Conservation (phyloP, 495 filamentous ascomycete species). For the Glutinoglossum americanum region DNA sequence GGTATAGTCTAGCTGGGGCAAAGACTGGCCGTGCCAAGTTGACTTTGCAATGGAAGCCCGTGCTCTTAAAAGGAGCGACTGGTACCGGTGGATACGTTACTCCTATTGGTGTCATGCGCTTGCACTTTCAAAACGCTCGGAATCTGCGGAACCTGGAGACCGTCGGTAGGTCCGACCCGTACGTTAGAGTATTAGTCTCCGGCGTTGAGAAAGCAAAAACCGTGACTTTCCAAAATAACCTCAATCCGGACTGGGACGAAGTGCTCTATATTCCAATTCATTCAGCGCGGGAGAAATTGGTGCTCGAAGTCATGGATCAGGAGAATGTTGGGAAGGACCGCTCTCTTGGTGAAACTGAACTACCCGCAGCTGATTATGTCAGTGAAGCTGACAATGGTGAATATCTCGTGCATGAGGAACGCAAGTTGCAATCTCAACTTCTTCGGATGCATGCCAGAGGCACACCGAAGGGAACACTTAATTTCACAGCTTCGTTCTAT, state of each 20-base stretch:
- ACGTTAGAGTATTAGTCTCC: conserved; percentile 69
- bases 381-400: conserved; percentile 56
- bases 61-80: conserved; percentile 51
- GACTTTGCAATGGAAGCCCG: conserved; percentile 83
- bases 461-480: conserved; percentile 53
- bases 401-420: conserved; percentile 61
- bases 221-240: conserved; percentile 87
- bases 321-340: conserved; percentile 79
- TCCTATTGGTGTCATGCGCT: conserved; percentile 79
- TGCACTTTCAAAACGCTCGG: conserved; percentile 71
- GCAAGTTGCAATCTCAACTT: conserved; percentile 31
- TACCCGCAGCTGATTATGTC: conserved; percentile 61
- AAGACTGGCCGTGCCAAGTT: conserved; percentile 77
- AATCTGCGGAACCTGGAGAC: conserved; percentile 82
- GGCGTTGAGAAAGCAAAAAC: conserved; percentile 77
- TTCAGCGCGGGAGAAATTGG: conserved; percentile 59
- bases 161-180: conserved; percentile 92
- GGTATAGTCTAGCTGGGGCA: conserved; percentile 71
- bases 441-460: conserved; percentile 47
- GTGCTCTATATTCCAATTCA: conserved; percentile 88
- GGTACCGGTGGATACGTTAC: conserved; percentile 79
- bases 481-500: conserved; percentile 76
- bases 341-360: conserved; percentile 55
- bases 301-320: conserved; percentile 88
- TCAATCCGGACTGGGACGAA: conserved; percentile 92